Conservation (phyloP, 176 grass and related monocot species). For the Juncus effusus region DNA sequence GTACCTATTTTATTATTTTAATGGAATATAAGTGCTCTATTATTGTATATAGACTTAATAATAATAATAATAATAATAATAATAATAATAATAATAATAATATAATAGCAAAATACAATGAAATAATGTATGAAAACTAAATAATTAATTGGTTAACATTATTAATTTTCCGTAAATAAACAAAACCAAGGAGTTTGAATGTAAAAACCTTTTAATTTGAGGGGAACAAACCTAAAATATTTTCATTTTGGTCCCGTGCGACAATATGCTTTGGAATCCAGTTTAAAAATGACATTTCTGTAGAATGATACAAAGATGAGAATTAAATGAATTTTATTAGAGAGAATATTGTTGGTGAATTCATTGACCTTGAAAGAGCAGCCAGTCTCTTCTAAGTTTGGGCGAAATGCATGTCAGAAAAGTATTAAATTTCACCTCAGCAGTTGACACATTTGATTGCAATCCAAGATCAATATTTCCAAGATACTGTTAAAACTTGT, state of each 20-base stretch:
- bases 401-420: conserved; percentile 91
- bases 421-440: conserved; percentile 61
- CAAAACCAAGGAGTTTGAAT: conserved; percentile 11
- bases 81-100: too few relatives aligned
- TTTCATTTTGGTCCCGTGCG: conserved; percentile 63
- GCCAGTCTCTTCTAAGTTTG: conserved; percentile 85
- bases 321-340: conserved; percentile 3
- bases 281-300: conserved; percentile 23
- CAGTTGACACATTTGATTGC: conserved; percentile 40
- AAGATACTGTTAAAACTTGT: too few relatives aligned
- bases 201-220: conserved; percentile 87
- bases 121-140: not conserved
- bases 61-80: too few relatives aligned
- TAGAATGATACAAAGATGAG: conserved; percentile 10
- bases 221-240: conserved; percentile 84
- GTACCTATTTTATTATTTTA: too few relatives aligned
- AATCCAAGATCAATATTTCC: too few relatives aligned
- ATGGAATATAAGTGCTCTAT: too few relatives aligned
- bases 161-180: not conserved
- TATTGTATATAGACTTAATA: too few relatives aligned
- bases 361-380: conserved; percentile 66
- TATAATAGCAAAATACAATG: too few relatives aligned
- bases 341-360: not conserved
- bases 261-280: conserved; percentile 92
- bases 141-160: not conserved